A percentile compares a stretch with the other conserved stretches of the same genome.
Conservation (phyloP, 768 basidiomycete genomes). For the Xerocomus brunneocitrinus region DNA sequence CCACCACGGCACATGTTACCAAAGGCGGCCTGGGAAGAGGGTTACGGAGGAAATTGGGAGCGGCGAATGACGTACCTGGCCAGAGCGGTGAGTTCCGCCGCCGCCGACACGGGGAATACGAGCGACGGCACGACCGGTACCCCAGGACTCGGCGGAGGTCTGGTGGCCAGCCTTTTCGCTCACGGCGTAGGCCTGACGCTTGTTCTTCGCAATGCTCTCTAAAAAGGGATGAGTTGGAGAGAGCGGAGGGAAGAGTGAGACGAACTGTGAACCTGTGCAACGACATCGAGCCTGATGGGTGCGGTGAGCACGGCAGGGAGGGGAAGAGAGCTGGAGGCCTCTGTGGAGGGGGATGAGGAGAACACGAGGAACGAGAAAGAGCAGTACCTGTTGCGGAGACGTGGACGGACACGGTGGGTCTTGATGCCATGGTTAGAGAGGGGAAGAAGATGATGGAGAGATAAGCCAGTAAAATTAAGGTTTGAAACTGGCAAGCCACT, state of each 20-base stretch:
- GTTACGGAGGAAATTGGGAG: constrained; percentile 1
- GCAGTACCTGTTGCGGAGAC: constrained; percentile 67
- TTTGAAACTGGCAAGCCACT: constrained; percentile 30
- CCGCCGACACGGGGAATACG: constrained; percentile 99
- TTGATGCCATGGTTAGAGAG: constrained; percentile 67
- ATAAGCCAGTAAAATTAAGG: constrained; percentile 15
- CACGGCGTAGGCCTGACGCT: constrained; percentile 94
- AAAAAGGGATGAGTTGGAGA: constrained; percentile 6
- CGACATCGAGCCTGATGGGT: constrained; percentile 97
- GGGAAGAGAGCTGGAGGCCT: constrained; percentile 83
- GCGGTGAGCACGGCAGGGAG: constrained; percentile 96
- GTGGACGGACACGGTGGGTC: constrained; percentile 87
- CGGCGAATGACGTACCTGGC: constrained; percentile 54
- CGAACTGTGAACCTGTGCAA: constrained; percentile 98
- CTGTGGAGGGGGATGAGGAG: constrained; percentile 34
- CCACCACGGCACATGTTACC: constrained; percentile 99
- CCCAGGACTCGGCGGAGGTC: constrained; percentile 99
- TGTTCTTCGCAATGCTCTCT: constrained; percentile 99
- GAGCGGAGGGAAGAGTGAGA: constrained; percentile 19
- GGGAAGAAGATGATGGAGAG: constrained; percentile 36
- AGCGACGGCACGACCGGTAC: constrained; percentile 99
- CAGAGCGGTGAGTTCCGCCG: constrained; percentile 96
- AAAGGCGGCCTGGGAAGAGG: constrained; percentile 75
- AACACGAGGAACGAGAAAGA: neutral
- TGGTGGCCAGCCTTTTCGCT: constrained; percentile 98